These are phyloP conservation scores for Aspergillus tubingensis DNA, from an alignment of 2,329 filamentous ascomycete species.

Conservation along the genomic window DNA sequence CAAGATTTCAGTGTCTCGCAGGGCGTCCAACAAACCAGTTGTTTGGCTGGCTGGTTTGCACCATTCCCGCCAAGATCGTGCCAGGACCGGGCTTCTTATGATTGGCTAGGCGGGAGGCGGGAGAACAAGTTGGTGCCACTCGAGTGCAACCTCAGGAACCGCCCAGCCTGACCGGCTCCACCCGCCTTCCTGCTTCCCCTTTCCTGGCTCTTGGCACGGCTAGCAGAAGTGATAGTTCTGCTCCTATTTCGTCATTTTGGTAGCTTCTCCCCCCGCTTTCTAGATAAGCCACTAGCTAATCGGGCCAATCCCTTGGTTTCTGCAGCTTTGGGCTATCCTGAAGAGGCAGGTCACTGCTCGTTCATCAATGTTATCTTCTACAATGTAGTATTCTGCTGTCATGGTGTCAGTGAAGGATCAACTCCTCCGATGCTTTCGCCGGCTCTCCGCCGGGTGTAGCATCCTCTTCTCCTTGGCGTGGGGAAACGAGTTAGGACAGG, in stretches of 20 bases:
- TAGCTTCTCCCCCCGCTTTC: background rate
- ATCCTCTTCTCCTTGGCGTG: too few relatives aligned
- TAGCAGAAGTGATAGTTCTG: background rate
- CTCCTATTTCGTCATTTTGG: too few relatives aligned
- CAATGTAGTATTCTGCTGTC: too few relatives aligned
- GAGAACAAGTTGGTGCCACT: too few relatives aligned
- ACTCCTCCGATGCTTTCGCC: too few relatives aligned
- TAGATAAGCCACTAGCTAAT: background rate
- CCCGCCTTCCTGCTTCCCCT: background rate
- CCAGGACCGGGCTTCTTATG: background rate
- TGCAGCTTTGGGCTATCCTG: background rate
- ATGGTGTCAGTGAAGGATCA: too few relatives aligned
- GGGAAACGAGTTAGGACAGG: too few relatives aligned
- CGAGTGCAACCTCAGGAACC: background rate
- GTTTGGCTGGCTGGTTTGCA: background rate
- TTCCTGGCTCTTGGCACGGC: background rate
- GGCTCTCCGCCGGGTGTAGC: too few relatives aligned
- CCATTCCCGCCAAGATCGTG: background rate
- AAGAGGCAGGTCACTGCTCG: background rate
- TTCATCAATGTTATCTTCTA: too few relatives aligned
- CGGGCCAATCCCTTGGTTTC: too few relatives aligned
- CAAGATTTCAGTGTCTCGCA: background rate
- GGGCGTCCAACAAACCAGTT: background rate
- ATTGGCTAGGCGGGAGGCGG: background rate
- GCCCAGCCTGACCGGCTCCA: background rate